A percentile compares a stretch with the other conserved stretches of the same genome.
Conservation (phyloP, 202 grass and related monocot species). For the Cymbopogon flexuosus region DNA sequence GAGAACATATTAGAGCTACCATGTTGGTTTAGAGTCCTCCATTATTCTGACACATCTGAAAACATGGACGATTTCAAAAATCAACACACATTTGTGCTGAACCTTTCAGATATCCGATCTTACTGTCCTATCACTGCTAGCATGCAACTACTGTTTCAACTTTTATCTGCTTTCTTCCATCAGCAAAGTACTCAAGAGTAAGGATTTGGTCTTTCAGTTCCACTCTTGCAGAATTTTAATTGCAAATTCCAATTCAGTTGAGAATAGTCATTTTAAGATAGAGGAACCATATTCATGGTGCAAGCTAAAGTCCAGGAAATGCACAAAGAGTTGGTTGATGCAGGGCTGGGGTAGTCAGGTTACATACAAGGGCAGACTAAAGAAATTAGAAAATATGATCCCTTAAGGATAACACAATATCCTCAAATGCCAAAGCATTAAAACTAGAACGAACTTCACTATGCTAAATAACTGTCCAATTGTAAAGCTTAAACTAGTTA, state of each 20-base stretch:
- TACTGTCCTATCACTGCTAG: neutral
- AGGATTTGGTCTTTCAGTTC: neutral
- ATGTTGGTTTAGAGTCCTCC: no score
- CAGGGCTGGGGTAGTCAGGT: neutral
- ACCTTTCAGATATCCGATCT: neutral
- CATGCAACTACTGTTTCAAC: neutral
- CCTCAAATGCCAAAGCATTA: no score
- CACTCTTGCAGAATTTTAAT: neutral
- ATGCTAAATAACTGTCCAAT: no score
- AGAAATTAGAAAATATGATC: no score
- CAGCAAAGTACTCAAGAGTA: neutral
- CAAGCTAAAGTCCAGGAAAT: neutral
- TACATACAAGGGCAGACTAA: neutral
- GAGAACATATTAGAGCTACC: no score
- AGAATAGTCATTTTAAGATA: neutral
- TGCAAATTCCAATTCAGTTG: neutral
- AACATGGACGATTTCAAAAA: neutral
- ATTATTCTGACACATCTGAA: no score
- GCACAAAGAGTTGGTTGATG: neutral
- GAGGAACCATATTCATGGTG: neutral
- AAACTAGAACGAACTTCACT: no score
- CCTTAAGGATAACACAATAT: no score
- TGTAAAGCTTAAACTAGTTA: no score
- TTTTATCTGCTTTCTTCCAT: neutral
- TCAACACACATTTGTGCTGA: neutral